Evolutionary conservation across 2,329 filamentous ascomycete genomes (phyloP), one percentile per base, ranked within the genome.

Genomic region (Coniella vitis): DNA sequence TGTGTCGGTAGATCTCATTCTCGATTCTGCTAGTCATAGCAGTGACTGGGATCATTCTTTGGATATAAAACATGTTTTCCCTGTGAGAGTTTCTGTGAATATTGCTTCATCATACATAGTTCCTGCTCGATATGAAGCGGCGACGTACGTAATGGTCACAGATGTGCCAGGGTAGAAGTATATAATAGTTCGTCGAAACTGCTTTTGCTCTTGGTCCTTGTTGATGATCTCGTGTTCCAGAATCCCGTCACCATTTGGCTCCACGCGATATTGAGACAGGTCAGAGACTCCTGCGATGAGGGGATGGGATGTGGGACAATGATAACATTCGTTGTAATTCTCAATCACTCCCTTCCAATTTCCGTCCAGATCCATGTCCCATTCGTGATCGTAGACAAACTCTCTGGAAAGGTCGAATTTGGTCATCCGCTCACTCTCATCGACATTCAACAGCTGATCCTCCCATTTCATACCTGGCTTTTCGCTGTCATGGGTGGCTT

Each of bases 1-100:
- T 69, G 60, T 75, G 69, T 45, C 72, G 67, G 62, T 69, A 78
- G 12, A 77, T 69, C 54, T 78, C 72, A 54, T 75, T 74, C 53
- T 70, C 68, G 56, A 76, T 74, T 22, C 63, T 64, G 8, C 65
- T 69, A 12, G 61, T 65, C 10, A 64, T 67, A 1, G 71, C 63
- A 2, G 63, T 64, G n/a, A 65, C 62, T 4, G 73, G 73, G 22
- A 76, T 65, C 62, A 74, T 73, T 40, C 71, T 67, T 56, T 74
- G 70, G 52, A 76, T 73, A 60, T 74, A 74, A 55, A 76, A 70
- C 62, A 76, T 76, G 57, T 73, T 59, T 20, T 66, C 61, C 4
- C 68, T 71, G 52, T 38, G 19, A 38, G 10, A 14, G 10, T 29
- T 5, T 7, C 17, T 20, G 36, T 38, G 19, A 38, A 19, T 19